Evolutionary conservation across 805 yeast species (phyloP).

Genomic region (Candida vaughaniae): DNA sequence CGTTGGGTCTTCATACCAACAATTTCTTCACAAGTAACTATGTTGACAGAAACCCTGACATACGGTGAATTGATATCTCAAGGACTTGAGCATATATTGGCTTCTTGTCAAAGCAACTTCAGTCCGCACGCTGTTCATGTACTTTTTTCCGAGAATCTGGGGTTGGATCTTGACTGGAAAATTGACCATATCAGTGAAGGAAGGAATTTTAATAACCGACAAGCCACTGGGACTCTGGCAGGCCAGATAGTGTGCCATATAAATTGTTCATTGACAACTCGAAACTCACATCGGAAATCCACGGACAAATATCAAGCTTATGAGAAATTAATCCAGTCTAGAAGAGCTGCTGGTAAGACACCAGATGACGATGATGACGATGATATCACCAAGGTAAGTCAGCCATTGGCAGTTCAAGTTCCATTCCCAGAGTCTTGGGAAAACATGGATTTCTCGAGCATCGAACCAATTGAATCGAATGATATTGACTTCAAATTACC

Average conservation of each 20-base stretch:
- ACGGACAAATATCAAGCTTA: constrained; percentile 22
- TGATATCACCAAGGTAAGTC: constrained; percentile 22
- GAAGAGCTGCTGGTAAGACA: constrained; percentile 14
- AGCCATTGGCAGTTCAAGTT: constrained; percentile 35
- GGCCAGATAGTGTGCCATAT: constrained; percentile 27
- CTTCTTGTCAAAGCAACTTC: neutral
- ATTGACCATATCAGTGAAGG: constrained; percentile 35
- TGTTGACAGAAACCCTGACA: no score
- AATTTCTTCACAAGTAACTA: no score
- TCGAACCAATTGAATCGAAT: neutral
- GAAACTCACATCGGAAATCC: constrained; percentile 26
- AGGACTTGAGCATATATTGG: no score
- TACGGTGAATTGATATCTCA: no score
- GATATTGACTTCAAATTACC: constrained; percentile 9
- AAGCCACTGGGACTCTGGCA: constrained; percentile 25
- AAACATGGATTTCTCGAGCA: constrained; percentile 14
- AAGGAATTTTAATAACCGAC: constrained; percentile 33
- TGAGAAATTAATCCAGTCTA: constrained; percentile 21
- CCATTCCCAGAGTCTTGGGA: constrained; percentile 24
- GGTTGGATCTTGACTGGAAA: constrained; percentile 7
- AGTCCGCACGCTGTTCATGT: constrained; percentile 30
- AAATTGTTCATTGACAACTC: constrained; percentile 32
- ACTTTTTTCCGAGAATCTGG: constrained; percentile 23
- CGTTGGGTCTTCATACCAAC: no score
- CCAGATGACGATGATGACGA: constrained; percentile 23